Evolutionary conservation across 495 filamentous ascomycete genomes (phyloP), one percentile per base, ranked within the genome.

Genomic region (Parathielavia hyrcaniae): DNA sequence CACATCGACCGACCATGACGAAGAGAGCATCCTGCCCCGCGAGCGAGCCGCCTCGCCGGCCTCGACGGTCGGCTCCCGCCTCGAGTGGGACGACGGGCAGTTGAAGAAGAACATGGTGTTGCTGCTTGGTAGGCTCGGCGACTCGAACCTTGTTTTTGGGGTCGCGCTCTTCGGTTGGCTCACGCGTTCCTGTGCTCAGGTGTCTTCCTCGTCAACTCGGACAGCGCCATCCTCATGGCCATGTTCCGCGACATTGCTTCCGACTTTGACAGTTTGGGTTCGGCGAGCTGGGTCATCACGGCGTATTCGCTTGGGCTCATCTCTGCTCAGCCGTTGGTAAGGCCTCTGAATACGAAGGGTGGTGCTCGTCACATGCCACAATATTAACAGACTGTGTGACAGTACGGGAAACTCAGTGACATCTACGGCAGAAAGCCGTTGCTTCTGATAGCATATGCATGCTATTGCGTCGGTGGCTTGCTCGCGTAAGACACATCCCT

Each of bases 171-270:
- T 30, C n/a, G n/a, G n/a, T n/a, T 46, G 40, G 11, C 40, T 59
- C 9, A 43, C 49, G n/a, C n/a, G 0, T 11, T 16, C 11, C 17
- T 2, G 12, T 17, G 0, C 1, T 10, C 51, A 60, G 58, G 56
- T 11, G 60, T 59, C 20, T 59, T 62, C 46, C 50, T 62, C n/a
- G 60, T 62, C 60, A 62, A 62, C 44, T 54, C 56, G 2, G 60
- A 62, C 22, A 59, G 60, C 34, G 60, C 60, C 46, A 62, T 62
- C 47, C 39, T 62, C 19, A 43, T 62, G 30, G 50, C 60, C 56
- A 39, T 62, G 50, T 62, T 62, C 51, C 60, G 60, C 36, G 50
- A 62, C 17, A 59, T 62, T 11, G 60, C 60, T 8, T 59, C 56
- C 38, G 50, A 62, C n/a, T 62, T 62, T 13, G 60, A 59, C 45